phyloP scores from a whole-genome alignment of 1,139 yeast species.

The Suhomyces bolitotheri region DNA sequence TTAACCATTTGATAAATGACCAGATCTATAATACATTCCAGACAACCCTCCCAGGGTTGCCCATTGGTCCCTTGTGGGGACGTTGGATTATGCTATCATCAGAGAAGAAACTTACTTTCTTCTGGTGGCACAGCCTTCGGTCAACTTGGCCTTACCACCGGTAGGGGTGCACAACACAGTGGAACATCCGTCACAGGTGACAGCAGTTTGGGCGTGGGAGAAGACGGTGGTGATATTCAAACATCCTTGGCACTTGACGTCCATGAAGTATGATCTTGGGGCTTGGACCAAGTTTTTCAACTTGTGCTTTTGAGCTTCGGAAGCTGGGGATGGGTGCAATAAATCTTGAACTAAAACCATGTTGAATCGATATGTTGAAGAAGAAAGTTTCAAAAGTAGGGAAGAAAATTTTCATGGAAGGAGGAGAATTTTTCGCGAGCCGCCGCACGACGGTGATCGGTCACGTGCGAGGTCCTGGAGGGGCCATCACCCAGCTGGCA shows the following conservation, averaged over 20 bases:
- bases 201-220: slow-evolving; percentile 99
- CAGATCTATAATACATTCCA: slow-evolving; percentile 14
- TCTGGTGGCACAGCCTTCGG: slow-evolving; percentile 99
- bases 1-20: slow-evolving; percentile 9
- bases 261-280: slow-evolving; percentile 99
- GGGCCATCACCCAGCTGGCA: background rate
- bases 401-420: slow-evolving; percentile 12
- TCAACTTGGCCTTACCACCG: slow-evolving; percentile 99
- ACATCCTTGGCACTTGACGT: slow-evolving; percentile 99
- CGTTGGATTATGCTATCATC: slow-evolving; percentile 12
- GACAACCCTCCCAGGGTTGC: slow-evolving; percentile 3
- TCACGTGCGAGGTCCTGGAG: slow-evolving; percentile 3
- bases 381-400: slow-evolving; percentile 2
- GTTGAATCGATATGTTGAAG: slow-evolving; percentile 4
- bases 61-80: background rate
- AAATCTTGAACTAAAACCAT: slow-evolving; percentile 23
- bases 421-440: slow-evolving; percentile 8
- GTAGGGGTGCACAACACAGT: slow-evolving; percentile 98
- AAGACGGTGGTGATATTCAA: slow-evolving; percentile 97
- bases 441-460: slow-evolving; percentile 3
- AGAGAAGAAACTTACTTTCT: slow-evolving; percentile 64
- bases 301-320: slow-evolving; percentile 96
- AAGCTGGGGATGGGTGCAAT: slow-evolving; percentile 93
- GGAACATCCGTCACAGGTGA: slow-evolving; percentile 97
- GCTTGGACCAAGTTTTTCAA: slow-evolving; percentile 94